Evolutionary conservation across 1,139 yeast species (phyloP), one percentile per base, ranked within the genome.

Genomic region (Pichia sp.): DNA sequence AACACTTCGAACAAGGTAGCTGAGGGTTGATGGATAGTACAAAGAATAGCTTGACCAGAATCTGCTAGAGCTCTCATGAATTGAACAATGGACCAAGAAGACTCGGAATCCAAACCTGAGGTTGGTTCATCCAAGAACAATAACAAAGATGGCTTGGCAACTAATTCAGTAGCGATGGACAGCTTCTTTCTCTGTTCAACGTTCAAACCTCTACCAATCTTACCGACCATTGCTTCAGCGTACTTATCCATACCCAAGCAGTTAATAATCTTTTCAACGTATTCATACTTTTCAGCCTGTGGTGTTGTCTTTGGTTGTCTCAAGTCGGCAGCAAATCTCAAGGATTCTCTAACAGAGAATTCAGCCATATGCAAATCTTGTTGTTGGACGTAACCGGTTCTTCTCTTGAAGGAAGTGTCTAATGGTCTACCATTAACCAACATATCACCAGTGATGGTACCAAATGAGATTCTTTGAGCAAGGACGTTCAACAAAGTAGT

Each of bases 151-250:
- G 76, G 76, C 43, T 69, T 70, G 20, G 75, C 73, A 35, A 66
- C 74, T 38, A 70, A 54, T 48, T 70, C 76, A 19, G 69, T 70
- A 42, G 73, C 83, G 56, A 77, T 75, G 3, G 79, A 69, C 35
- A 74, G 59, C 53, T 72, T 74, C 57, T 74, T 74, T 45, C 78
- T 62, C 56, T 75, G 82, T 48, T 75, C 81, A 27, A 75, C 81
- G 47, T 74, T 75, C 39, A 73, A 60, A 38, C 79, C 79, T 44
- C 59, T 60, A 34, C 78, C 78, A 21, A 65, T 50, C 16, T 56
- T 60, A 44, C 79, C 79, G 40, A 72, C 77, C 34, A 73, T 52
- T n/a, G 79, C 74, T 45, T 73, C 77, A 9, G 77, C 71, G 51
- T 72, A 73, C 16, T 62, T 64, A 20, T 56, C 60, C 79, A 73